Base-by-base conservation (phyloP, 1,139 yeast genomes). In the Candida mesenterica region DNA sequence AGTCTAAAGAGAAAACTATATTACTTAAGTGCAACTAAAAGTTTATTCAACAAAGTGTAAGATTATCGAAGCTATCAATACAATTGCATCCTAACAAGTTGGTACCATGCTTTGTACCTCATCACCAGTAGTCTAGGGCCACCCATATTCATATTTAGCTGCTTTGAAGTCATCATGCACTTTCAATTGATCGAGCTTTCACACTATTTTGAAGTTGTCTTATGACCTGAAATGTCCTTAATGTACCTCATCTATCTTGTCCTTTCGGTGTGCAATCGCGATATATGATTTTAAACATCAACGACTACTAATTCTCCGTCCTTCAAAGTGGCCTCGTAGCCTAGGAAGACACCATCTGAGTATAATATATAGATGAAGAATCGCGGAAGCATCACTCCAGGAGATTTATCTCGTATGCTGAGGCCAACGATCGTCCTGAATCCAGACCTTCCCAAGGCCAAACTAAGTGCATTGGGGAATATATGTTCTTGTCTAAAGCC, bases 401-500 rank as follows among this genome's bases (percentile, higher is more conserved):
- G 36, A 1, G 63, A 50, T 20, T 52, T 40, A 32, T 63, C 43
- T 25, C 67, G 44, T 0, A 55, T 47, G 3, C 59, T 46, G 18
- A 67, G 30, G 0, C 72, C 72, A 20, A 55, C 50, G 4, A 67
- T 62, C 1, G 69, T 59, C 29, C 69, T 44, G 34, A 50, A 55
- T 0, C 65, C 67, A 31, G 53, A 48, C 28, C 48, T 43, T 3
- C 64, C 61, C 23, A 56, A 36, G 0, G 59, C 57, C 24, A 64
- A 40, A 7, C 52, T 50, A 7, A 50, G 36, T 7, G 65, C 65
- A 46, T 72, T 65, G 4, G 80, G 78, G 34, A 80, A 68, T 1
- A 75, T 51, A 43, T 65, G 71, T 48, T 82, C 90, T 45, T 79
- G 85, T 29, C 89, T 59, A 68, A 82, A 63, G 2, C 79, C 77